Base-by-base conservation (phyloP, 305 asterid species). In the Rubia peregrina region DNA sequence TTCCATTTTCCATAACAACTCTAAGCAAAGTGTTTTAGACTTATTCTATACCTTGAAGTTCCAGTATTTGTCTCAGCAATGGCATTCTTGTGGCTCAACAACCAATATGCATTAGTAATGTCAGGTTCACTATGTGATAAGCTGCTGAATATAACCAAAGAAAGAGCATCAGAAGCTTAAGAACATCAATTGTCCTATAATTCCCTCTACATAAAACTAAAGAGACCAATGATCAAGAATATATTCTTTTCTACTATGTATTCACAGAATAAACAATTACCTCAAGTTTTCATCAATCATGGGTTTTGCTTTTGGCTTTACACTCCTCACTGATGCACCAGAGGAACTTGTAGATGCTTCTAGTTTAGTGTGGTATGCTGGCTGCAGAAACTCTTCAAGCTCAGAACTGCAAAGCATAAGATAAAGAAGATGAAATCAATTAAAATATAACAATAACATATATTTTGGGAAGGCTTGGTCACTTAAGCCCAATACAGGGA, bases 51-150 rank as follows among this genome's bases (percentile, higher is more conserved):
- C 95, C 97, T 89, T 81, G 90, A 84, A 80, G 84, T 85, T 73
- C 85, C 87, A 33, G 93, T 85, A 80, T 87, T 81, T 76, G 83
- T 88, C 78, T 89, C 97, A 74, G 84, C 79, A 73, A 84, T 79
- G 75, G 74, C 89, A 81, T 91, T 89, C 81, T 87, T 86, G 82
- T 82, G 83, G 81, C 87, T 78, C 71, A 84, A 86, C 78, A 82
- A 79, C 96, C 96, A 88, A 80, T 86, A 85, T 48, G 93, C 77
- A 79, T 86, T 79, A 69, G 96, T 86, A 72, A 85, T 79, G 81
- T 87, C 79, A 63, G 95, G 95, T 79, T 83, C 91, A 69, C 93
- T 87, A 77, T 80, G 87, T 9, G 90, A 81, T 75, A 79, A 79
- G 78, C 97, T 91, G 90, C 97, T 91, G 90, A 76, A 56, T 12